Percentiles rank a stretch among this genome's conserved stretches.
Conservation (phyloP, 305 asterid species). For the Stenogyne calaminthoides region DNA sequence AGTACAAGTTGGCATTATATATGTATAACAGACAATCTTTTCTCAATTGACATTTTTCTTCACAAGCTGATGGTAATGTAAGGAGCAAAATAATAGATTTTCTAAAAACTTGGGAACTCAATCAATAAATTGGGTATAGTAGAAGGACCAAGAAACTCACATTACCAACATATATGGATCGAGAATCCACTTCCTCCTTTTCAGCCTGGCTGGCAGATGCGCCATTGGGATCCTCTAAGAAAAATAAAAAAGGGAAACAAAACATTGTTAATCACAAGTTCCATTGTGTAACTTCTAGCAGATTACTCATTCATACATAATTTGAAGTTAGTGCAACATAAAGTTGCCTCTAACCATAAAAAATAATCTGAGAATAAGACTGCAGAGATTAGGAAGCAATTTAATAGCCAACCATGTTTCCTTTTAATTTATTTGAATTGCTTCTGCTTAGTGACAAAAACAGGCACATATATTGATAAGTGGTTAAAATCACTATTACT, state of each 20-base stretch:
- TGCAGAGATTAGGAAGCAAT: conserved; percentile 21
- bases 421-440: conserved; percentile 4
- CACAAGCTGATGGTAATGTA: conserved; percentile 23
- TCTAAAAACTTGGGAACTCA: not conserved
- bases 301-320: conserved; percentile 20
- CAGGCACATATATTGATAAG: conserved; percentile 1
- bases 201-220: conserved; percentile 68
- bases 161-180: conserved; percentile 91
- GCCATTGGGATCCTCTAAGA: conserved; percentile 57
- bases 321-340: conserved; percentile 22
- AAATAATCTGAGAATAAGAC: conserved; percentile 22
- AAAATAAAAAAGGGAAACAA: conserved; percentile 25
- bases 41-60: not conserved
- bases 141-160: conserved; percentile 56
- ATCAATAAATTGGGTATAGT: conserved; percentile 20
- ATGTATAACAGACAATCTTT: conserved; percentile 10
- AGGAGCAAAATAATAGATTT: conserved; percentile 4
- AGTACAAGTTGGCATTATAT: conserved; percentile 12
- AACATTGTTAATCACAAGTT: conserved; percentile 30
- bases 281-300: conserved; percentile 6
- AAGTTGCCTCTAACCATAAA: conserved; percentile 20
- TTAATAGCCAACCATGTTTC: conserved; percentile 9
- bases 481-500: conserved; percentile 11
- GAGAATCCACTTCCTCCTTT: conserved; percentile 86
- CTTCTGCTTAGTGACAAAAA: not conserved